phyloP scores from a whole-genome alignment of 1,139 yeast genomes.

The Yarrowia galli region DNA sequence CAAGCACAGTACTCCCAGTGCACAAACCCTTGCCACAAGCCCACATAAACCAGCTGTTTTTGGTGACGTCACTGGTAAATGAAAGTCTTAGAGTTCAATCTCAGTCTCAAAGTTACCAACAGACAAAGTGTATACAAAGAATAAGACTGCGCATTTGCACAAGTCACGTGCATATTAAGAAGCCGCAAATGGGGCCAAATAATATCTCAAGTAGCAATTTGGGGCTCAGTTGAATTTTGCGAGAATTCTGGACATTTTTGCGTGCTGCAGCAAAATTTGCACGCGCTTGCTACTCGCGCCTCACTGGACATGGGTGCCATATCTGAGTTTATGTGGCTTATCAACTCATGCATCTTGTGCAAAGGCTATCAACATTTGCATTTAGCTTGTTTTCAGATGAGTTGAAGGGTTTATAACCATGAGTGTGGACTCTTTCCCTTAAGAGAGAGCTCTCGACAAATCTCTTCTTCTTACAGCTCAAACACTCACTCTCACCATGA shows the following conservation, averaged over 20 bases:
- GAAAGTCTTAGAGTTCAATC: conserved; percentile 15
- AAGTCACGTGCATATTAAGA: conserved; percentile 21
- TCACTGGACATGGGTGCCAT: background rate
- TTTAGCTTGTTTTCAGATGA: conserved; percentile 33
- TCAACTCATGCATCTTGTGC: conserved; percentile 13
- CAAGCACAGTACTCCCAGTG: background rate
- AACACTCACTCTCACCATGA: conserved; percentile 3
- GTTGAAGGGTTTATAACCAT: conserved; percentile 30
- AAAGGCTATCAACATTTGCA: conserved; percentile 8
- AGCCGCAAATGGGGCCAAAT: background rate
- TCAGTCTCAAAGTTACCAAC: conserved; percentile 33
- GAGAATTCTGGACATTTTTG: background rate
- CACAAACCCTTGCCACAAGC: conserved; percentile 1
- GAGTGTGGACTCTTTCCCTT: background rate
- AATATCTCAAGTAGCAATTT: background rate
- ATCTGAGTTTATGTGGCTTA: conserved; percentile 37
- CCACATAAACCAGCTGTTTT: conserved; percentile 5
- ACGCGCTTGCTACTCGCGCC: background rate
- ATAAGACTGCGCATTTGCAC: conserved; percentile 35
- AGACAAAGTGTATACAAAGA: conserved; percentile 31
- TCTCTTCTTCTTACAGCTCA: background rate
- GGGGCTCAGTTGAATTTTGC: background rate
- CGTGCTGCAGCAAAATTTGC: too few relatives aligned
- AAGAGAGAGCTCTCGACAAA: background rate
- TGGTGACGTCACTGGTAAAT: conserved; percentile 26